phyloP scores from a whole-genome alignment of 2,329 filamentous ascomycete species.

The Ramularia endophylla region DNA sequence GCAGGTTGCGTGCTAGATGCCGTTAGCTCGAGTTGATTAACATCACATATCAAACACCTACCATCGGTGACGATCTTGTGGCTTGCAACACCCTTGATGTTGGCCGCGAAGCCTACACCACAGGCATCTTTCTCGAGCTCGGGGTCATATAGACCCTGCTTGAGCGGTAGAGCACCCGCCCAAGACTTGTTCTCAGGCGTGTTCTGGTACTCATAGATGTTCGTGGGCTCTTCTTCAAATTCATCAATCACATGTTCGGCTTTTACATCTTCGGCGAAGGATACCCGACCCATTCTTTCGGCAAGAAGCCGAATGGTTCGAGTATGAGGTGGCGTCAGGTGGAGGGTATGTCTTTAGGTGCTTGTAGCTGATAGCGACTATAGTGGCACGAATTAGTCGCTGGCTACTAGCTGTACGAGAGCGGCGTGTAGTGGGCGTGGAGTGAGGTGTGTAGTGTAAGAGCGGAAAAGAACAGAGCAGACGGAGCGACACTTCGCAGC shows the following conservation, averaged over 20 bases:
- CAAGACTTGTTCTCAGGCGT: constrained; percentile 77
- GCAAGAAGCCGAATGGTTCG: constrained; percentile 42
- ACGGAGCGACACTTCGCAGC: neutral
- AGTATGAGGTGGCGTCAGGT: constrained; percentile 8
- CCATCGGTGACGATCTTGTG: constrained; percentile 99
- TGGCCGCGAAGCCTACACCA: constrained; percentile 97
- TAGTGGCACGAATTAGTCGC: neutral
- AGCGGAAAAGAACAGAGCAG: neutral
- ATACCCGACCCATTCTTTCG: constrained; percentile 51
- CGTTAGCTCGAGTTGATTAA: constrained; percentile 28
- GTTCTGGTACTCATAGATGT: constrained; percentile 78
- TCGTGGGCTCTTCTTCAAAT: constrained; percentile 51
- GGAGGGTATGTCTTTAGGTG: constrained; percentile 3
- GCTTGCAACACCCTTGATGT: constrained; percentile 95
- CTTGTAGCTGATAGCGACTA: neutral
- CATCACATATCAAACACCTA: constrained; percentile 44
- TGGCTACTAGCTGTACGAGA: neutral
- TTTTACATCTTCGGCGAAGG: constrained; percentile 47
- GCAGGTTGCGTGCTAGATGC: constrained; percentile 69
- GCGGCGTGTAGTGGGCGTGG: neutral
- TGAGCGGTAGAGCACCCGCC: constrained; percentile 92
- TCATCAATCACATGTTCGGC: constrained; percentile 36
- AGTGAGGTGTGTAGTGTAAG: neutral
- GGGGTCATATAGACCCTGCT: constrained; percentile 98
- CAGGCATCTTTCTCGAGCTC: constrained; percentile 98